A percentile compares a stretch with the other conserved stretches of the same genome.
Conservation (phyloP, 2,329 filamentous ascomycete genomes). For the Ceratocystiopsis sp. region DNA sequence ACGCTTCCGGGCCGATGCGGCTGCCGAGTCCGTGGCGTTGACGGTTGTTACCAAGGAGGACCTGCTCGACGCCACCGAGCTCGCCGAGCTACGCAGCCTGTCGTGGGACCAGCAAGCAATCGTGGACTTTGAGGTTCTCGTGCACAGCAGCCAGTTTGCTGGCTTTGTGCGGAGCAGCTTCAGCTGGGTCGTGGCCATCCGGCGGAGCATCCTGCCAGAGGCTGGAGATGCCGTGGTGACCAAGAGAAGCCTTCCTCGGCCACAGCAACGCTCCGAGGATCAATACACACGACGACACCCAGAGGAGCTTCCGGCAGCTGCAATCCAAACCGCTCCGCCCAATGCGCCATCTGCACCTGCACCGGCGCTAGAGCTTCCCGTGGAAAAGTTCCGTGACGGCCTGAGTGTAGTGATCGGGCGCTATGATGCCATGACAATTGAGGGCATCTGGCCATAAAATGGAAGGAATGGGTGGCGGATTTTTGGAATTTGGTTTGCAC, state of each 20-base stretch:
- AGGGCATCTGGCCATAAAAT: constrained; percentile 5
- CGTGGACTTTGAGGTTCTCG: constrained; percentile 6
- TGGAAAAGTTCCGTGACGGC: constrained; percentile 6
- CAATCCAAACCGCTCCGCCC: background rate
- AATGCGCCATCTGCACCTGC: background rate
- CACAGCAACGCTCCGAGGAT: background rate
- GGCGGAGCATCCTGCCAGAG: constrained; percentile 5
- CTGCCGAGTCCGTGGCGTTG: constrained; percentile 14
- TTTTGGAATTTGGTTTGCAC: too few species aligned
- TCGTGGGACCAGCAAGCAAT: constrained; percentile 14
- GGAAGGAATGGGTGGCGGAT: too few species aligned
- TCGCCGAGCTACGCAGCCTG: constrained; percentile 14
- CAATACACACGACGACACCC: background rate
- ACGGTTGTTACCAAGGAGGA: constrained; percentile 18
- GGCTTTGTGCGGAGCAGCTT: constrained; percentile 6
- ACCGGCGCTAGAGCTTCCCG: background rate
- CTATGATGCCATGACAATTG: constrained; percentile 6
- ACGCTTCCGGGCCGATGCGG: constrained; percentile 15
- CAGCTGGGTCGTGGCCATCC: constrained; percentile 5
- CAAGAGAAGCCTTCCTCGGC: background rate
- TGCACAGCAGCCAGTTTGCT: constrained; percentile 6
- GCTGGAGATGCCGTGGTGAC: constrained; percentile 1
- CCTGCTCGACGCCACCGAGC: constrained; percentile 16
- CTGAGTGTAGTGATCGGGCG: constrained; percentile 5
- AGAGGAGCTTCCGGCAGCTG: too few species aligned